A percentile compares a stretch with the other conserved stretches of the same genome.
phyloP scores from a whole-genome alignment of 192 early-diverging fungal genomes.

The Linnemannia hyalina region DNA sequence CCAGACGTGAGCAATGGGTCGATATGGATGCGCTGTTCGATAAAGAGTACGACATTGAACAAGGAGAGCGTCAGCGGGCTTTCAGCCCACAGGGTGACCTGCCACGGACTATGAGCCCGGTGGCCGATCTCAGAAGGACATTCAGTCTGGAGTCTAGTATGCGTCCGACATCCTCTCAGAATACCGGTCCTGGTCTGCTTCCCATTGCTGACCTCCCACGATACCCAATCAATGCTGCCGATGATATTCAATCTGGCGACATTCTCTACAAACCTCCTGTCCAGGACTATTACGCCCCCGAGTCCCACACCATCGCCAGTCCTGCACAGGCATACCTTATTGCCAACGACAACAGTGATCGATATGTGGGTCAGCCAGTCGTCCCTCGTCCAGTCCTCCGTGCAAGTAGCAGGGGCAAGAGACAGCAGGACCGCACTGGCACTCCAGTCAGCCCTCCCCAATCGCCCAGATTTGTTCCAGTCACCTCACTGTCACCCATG shows the following conservation, averaged over 20 bases:
- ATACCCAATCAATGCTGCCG: slow-evolving; percentile 1
- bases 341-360: slow-evolving; percentile 34
- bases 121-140: neutral
- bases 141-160: neutral
- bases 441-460: slow-evolving; percentile 17
- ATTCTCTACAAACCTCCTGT: slow-evolving; percentile 35
- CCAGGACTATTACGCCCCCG: slow-evolving; percentile 8
- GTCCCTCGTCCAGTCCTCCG: slow-evolving; percentile 37
- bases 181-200: neutral
- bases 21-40: slow-evolving; percentile 51
- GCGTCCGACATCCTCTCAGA: neutral
- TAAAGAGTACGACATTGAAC: slow-evolving; percentile 34
- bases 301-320: neutral
- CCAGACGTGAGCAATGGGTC: slow-evolving; percentile 22
- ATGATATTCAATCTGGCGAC: slow-evolving; percentile 30
- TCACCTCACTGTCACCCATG: slow-evolving; percentile 45
- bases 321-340: slow-evolving; percentile 23
- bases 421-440: neutral
- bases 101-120: neutral
- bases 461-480: slow-evolving; percentile 8
- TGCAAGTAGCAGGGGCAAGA: slow-evolving; percentile 11
- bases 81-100: neutral
- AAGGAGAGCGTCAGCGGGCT: slow-evolving; percentile 1
- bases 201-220: slow-evolving; percentile 14
- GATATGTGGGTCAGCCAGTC: slow-evolving; percentile 43